These are phyloP conservation scores for Schizothecium vesticola DNA, from an alignment of 495 filamentous ascomycete genomes.

Conservation along the genomic window DNA sequence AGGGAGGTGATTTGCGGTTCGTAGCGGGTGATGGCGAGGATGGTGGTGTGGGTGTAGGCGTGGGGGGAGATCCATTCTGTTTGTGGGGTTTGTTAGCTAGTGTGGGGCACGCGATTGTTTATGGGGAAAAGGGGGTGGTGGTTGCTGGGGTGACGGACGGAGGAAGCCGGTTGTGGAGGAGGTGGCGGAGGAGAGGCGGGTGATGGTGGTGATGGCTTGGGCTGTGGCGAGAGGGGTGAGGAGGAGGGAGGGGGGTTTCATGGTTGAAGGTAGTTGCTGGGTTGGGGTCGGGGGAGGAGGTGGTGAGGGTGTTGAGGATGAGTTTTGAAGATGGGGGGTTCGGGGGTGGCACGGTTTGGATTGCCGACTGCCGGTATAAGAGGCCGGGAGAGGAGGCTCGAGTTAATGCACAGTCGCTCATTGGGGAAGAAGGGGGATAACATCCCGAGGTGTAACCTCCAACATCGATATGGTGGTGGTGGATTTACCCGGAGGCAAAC, in stretches of 20 bases:
- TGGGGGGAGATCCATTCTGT: conserved; percentile 6
- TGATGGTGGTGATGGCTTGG: not conserved
- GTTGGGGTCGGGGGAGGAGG: not conserved
- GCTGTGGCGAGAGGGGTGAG: not conserved
- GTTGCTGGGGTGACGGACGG: not conserved
- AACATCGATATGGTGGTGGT: not conserved
- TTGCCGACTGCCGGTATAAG: not conserved
- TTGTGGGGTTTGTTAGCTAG: conserved; percentile 1
- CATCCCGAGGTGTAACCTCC: not conserved
- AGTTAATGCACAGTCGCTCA: not conserved
- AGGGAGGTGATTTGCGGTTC: conserved; percentile 2
- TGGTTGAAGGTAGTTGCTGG: not conserved
- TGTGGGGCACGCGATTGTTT: not conserved
- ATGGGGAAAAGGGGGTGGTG: not conserved
- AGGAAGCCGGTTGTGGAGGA: not conserved
- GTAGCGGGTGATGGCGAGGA: conserved; percentile 7
- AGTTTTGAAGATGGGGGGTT: not conserved
- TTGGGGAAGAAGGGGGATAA: not conserved
- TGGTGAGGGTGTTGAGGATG: not conserved
- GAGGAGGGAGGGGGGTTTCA: not conserved
- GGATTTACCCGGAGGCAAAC: conserved; percentile 4
- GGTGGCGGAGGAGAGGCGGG: not conserved
- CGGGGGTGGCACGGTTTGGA: not conserved
- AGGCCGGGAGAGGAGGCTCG: not conserved
- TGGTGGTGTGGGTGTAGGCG: conserved; percentile 1